phyloP scores from a whole-genome alignment of 2,329 filamentous ascomycete species.

The Ceratocystiopsis brevicomis region DNA sequence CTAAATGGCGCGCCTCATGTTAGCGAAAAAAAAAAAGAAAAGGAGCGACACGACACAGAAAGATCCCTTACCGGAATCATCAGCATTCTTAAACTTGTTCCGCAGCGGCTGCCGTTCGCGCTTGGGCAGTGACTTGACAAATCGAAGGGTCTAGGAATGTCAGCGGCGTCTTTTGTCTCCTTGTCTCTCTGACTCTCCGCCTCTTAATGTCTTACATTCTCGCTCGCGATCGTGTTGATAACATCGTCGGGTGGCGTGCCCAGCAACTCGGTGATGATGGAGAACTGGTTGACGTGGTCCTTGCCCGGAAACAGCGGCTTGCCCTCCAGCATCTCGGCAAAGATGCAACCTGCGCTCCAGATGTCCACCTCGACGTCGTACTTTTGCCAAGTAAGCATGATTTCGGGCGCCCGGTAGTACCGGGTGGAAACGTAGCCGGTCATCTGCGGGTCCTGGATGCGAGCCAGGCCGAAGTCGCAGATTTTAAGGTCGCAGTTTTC shows the following conservation, averaged over 20 bases:
- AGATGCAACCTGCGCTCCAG: constrained; percentile 98
- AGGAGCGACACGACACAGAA: neutral
- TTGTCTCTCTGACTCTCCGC: constrained; percentile 7
- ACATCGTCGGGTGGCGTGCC: constrained; percentile 96
- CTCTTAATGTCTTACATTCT: constrained; percentile 49
- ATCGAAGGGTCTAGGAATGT: constrained; percentile 58
- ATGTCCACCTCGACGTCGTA: constrained; percentile 98
- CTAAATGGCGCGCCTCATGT: constrained; percentile 22
- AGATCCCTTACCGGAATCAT: constrained; percentile 48
- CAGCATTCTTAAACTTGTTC: constrained; percentile 90
- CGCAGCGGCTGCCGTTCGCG: constrained; percentile 72
- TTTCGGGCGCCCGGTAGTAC: constrained; percentile 97
- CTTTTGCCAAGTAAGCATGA: constrained; percentile 99
- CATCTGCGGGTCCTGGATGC: constrained; percentile 98
- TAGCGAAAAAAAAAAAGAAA: neutral
- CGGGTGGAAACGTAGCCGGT: constrained; percentile 96
- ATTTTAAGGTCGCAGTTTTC: constrained; percentile 99
- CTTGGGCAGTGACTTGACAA: constrained; percentile 93
- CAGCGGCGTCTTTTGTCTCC: too few species aligned
- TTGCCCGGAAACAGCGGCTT: constrained; percentile 97
- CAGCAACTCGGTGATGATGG: constrained; percentile 93
- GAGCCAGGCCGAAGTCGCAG: constrained; percentile 92
- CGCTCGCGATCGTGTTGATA: constrained; percentile 94
- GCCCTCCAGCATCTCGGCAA: constrained; percentile 97
- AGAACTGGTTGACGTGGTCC: constrained; percentile 98